These are phyloP conservation scores for Colletotrichum eremochloae DNA, from an alignment of 2,329 filamentous ascomycete species.

Conservation along the genomic window DNA sequence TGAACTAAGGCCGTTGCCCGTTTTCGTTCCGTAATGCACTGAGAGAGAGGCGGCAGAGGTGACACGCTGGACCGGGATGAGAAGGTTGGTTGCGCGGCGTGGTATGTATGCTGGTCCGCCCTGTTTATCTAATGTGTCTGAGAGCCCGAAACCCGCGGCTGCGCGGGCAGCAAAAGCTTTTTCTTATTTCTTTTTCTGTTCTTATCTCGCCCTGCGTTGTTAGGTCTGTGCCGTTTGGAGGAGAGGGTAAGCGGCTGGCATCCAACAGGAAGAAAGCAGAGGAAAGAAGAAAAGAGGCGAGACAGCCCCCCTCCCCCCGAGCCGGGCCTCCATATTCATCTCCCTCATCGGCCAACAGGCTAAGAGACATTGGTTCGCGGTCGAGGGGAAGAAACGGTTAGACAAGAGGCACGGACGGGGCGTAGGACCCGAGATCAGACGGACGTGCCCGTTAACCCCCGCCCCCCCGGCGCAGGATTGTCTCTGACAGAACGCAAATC, in stretches of 20 bases:
- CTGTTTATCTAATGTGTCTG: background rate
- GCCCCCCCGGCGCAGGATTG: background rate
- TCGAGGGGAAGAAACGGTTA: background rate
- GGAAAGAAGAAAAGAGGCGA: background rate
- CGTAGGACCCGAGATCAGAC: constrained; percentile 8
- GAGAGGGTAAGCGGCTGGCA: background rate
- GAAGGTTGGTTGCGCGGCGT: background rate
- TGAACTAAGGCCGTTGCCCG: background rate
- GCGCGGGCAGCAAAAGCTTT: background rate
- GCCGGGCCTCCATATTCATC: background rate
- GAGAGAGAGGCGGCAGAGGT: background rate
- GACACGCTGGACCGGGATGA: background rate
- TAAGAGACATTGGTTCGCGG: background rate
- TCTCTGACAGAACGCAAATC: background rate
- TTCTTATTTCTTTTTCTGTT: too few species aligned
- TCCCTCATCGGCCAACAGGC: background rate
- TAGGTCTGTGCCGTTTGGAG: background rate
- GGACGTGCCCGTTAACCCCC: constrained; percentile 2
- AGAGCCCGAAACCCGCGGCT: background rate
- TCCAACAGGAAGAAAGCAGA: background rate
- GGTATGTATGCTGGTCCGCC: background rate
- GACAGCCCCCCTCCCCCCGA: background rate
- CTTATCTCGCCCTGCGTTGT: background rate
- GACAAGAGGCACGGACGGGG: constrained; percentile 4
- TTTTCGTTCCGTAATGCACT: background rate